Evolutionary conservation across 108 stramenopile genomes (phyloP), one percentile per base, ranked within the genome.

Genomic region (Phaeodactylum tricornutum): DNA sequence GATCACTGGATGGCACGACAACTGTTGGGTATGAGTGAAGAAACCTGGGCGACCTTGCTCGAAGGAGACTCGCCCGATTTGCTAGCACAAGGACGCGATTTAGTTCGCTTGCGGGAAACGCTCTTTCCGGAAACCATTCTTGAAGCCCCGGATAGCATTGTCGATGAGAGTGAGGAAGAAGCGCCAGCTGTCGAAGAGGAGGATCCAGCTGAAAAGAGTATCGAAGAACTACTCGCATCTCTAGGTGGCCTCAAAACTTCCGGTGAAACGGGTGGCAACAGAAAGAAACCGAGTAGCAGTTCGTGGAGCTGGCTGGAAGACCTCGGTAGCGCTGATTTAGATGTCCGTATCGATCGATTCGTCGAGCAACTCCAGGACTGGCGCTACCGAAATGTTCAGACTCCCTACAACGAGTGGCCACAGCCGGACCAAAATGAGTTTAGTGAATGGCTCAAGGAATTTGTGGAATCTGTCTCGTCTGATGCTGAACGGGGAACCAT

Each of bases 41-140:
- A 68, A 28, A 79, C 81, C 1, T 89, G 87, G 87, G 32, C 65
- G 26, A 50, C 56, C 23, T 47, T 89, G 22, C 47, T 89, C 54
- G 78, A 73, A 36, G 87, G 87, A 16, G 75, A 78, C n/a, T 74
- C 74, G 3, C 63, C 78, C 22, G 71, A 72, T 27, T 56, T 62
- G 48, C 41, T 40, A 51, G 31, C 64, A 36, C 53, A 60, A 30
- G 71, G 79, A 47, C 43, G 61, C 29, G 52, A 69, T 61, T 72
- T 89, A 49, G 71, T 83, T 3, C 48, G 61, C 50, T 75, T 77
- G 2, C 67, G 87, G 22, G 67, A 67, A 35, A 67, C 87, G 17
- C 65, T 89, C 46, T 89, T 89, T 57, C 87, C 87, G 5, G 87
- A 89, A 61, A 89, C 87, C 0, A n/a, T n/a, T n/a, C n/a, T n/a